Evolutionary conservation across 441 rosid species (phyloP), one percentile per base, ranked within the genome.

Genomic region (Jatropha multifida): DNA sequence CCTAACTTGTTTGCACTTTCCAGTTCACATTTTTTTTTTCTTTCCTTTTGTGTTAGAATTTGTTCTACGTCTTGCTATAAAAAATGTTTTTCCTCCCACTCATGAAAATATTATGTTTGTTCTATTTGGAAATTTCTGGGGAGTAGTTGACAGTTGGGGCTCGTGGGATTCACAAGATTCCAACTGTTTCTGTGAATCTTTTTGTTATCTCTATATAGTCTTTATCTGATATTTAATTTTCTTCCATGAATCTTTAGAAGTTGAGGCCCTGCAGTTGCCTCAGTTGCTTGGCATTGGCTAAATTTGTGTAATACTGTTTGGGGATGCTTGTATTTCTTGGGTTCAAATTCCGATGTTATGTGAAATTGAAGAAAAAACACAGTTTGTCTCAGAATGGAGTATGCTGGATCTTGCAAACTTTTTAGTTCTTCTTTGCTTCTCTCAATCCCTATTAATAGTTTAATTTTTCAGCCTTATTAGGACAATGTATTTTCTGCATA

Each of bases 61-160:
- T 32, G 14, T 38, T n/a, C 18, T 18, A 13, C 32, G 11, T 7
- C 37, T 63, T 9, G 3, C 23, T 38, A 54, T 38, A 27, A 8
- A 51, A 32, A 48, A 13, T 52, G 5, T 51, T 18, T 4, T 54
- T 2, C 63, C 0, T 59, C 63, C 10, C n/a, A 27, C 7, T 26
- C 46, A 26, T 52, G 59, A 27, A 69, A 32, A 52, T 52, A 17
- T 37, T 32, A 26, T 62, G 5, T 37, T 44, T 74, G 49, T 74
- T 74, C 37, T 32, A 23, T 40, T 13, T 51, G 64, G 69, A 65
- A 60, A 65, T 52, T 48, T 62, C 23, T 40, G 41, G 41, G 63
- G 5, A 7, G 9, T 42, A 14, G 4, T 71, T 23, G 14, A 38
- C 48, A 46, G 48, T 3, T 13, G 5, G 41, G 55, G 17, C 42